Conservation (phyloP, 177 flowering plant genomes). For the Vitis hybrid region DNA sequence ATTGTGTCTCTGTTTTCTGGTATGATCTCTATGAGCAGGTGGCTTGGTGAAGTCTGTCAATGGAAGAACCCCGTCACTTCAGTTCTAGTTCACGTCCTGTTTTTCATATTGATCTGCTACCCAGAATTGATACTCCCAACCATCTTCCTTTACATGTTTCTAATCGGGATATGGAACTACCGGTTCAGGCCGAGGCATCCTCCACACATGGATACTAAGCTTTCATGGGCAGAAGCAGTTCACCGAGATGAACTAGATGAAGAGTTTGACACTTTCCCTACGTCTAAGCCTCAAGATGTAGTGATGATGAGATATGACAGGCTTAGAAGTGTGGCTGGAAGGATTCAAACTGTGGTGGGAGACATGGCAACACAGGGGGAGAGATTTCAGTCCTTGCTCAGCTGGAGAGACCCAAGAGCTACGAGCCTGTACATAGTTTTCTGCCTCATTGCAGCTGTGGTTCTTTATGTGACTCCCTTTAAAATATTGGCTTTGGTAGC, state of each 20-base stretch:
- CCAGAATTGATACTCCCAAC: constrained; percentile 87
- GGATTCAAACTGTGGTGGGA: constrained; percentile 72
- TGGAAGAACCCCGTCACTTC: constrained; percentile 89
- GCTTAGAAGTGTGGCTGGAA: constrained; percentile 70
- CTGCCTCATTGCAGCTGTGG: constrained; percentile 58
- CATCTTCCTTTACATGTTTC: constrained; percentile 70
- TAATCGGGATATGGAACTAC: constrained; percentile 81
- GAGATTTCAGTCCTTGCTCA: constrained; percentile 54
- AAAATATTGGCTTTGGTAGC: constrained; percentile 46
- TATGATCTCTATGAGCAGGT: constrained; percentile 40
- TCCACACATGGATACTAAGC: constrained; percentile 72
- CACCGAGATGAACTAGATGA: constrained; percentile 78
- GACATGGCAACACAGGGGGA: constrained; percentile 86
- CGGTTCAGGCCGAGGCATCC: constrained; percentile 69
- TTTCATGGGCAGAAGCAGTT: constrained; percentile 74
- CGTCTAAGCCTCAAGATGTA: constrained; percentile 49
- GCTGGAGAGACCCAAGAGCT: constrained; percentile 76
- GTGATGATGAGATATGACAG: constrained; percentile 65
- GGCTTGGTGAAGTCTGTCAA: constrained; percentile 62
- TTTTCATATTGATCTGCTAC: constrained; percentile 55
- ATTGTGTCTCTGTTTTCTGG: constrained; percentile 60
- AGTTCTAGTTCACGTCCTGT: constrained; percentile 62
- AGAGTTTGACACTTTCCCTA: constrained; percentile 81
- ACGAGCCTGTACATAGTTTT: constrained; percentile 54
- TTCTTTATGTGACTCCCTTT: constrained; percentile 70